These are phyloP conservation scores for Leavenworthia alabamica DNA, from an alignment of 345 rosid species.

Conservation along the genomic window DNA sequence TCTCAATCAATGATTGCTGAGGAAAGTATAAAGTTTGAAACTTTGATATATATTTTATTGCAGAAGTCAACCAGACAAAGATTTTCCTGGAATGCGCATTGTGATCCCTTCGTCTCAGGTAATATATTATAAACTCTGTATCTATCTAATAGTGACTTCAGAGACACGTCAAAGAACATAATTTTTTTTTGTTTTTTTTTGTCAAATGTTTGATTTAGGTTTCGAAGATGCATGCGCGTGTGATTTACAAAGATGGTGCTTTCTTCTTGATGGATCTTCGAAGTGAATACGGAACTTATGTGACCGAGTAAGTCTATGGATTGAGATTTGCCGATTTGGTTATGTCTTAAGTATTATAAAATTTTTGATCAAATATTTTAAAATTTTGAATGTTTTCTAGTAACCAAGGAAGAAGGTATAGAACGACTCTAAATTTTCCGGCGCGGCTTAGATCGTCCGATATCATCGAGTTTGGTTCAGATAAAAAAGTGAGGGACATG, in stretches of 20 bases:
- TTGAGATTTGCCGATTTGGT: background rate
- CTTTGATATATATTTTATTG: constrained; percentile 1
- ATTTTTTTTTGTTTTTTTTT: background rate
- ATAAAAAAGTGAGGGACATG: constrained; percentile 42
- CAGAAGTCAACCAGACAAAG: constrained; percentile 54
- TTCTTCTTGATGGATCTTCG: constrained; percentile 61
- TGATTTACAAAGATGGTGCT: constrained; percentile 65
- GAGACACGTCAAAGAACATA: background rate
- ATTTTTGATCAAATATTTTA: background rate
- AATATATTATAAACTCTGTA: background rate
- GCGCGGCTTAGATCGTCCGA: constrained; percentile 54
- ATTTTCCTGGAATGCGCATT: constrained; percentile 48
- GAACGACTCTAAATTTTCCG: constrained; percentile 48
- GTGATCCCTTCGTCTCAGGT: constrained; percentile 63
- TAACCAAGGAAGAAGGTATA: constrained; percentile 48
- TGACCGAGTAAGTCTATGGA: constrained; percentile 53
- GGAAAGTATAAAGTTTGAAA: background rate
- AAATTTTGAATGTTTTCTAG: constrained; percentile 35
- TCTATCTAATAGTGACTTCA: too few relatives aligned
- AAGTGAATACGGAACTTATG: constrained; percentile 70
- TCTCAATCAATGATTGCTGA: background rate
- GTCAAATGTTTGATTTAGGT: constrained; percentile 40
- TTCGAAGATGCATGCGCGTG: constrained; percentile 64
- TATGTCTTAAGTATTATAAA: background rate
- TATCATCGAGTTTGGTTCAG: constrained; percentile 59